A percentile compares a stretch with the other conserved stretches of the same genome.
Conservation (phyloP, 108 stramenopile species). For the Nitzschia putrida region DNA sequence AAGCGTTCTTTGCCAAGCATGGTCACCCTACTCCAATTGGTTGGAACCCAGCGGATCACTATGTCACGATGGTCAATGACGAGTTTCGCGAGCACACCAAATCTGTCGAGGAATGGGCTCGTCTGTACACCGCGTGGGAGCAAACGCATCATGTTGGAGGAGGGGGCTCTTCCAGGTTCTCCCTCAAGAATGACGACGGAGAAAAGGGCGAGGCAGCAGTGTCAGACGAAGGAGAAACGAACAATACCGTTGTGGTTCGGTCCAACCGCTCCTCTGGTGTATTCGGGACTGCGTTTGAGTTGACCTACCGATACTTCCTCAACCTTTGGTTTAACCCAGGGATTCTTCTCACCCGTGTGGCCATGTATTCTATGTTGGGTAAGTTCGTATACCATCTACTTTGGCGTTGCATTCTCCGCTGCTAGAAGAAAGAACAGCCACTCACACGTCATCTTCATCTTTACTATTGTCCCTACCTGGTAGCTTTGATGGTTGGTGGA, state of each 20-base stretch:
- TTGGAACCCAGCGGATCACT: constrained; percentile 61
- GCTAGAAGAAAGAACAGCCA: background rate
- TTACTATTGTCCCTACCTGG: background rate
- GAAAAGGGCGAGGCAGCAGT: too few relatives aligned
- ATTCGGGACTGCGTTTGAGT: constrained; percentile 10
- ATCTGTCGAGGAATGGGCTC: constrained; percentile 48
- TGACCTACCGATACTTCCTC: constrained; percentile 51
- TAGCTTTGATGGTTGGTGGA: constrained; percentile 48
- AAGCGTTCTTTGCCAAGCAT: constrained; percentile 50
- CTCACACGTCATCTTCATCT: background rate
- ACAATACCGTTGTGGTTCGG: constrained; percentile 2
- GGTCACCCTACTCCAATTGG: constrained; percentile 47
- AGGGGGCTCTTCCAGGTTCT: constrained; percentile 1
- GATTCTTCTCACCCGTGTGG: constrained; percentile 54
- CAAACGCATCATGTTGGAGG: constrained; percentile 14
- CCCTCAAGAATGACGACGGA: background rate
- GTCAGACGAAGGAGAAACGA: too few relatives aligned
- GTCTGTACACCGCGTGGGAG: constrained; percentile 22
- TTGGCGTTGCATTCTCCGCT: background rate
- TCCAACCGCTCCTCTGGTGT: background rate
- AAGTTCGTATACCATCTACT: background rate
- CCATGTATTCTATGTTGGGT: constrained; percentile 57
- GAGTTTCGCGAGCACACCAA: constrained; percentile 46
- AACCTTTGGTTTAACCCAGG: constrained; percentile 64
- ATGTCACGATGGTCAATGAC: constrained; percentile 45